Conservation (phyloP, 2,329 filamentous ascomycete species). For the Colletotrichum tamarilloi region DNA sequence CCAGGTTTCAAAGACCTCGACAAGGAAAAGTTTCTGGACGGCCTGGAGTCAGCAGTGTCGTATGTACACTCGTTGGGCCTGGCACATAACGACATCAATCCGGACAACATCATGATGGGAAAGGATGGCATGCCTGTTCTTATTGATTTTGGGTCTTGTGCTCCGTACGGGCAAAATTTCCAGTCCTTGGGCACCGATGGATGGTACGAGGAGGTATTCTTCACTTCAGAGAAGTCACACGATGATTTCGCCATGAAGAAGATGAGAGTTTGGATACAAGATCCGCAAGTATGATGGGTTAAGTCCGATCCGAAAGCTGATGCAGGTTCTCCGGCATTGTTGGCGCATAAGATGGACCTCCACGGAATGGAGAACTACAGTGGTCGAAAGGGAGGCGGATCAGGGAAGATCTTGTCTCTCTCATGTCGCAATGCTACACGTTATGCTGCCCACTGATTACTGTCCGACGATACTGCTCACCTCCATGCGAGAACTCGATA, state of each 20-base stretch:
- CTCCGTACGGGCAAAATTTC: conserved; percentile 33
- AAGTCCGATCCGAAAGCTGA: background rate
- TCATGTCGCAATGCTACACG: no score
- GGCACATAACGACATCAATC: conserved; percentile 44
- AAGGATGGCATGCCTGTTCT: conserved; percentile 39
- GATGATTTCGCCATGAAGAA: conserved; percentile 30
- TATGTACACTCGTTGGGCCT: conserved; percentile 37
- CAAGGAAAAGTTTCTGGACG: background rate
- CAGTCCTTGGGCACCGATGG: conserved; percentile 29
- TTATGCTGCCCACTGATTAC: no score
- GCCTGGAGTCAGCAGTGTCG: background rate
- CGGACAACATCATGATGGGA: conserved; percentile 41
- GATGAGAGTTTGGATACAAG: conserved; percentile 18
- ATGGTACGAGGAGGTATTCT: conserved; percentile 35
- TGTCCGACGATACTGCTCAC: no score
- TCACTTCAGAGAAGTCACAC: conserved; percentile 29
- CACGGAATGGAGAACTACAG: no score
- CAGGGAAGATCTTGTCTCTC: no score
- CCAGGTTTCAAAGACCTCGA: background rate
- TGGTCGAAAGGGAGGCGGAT: no score
- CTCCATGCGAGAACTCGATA: no score
- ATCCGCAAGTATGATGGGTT: background rate
- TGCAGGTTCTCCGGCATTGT: no score
- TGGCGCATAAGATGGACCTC: no score
- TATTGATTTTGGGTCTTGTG: conserved; percentile 41